Conservation (phyloP, 352 stramenopile genomes). For the Phytophthora vignae region DNA sequence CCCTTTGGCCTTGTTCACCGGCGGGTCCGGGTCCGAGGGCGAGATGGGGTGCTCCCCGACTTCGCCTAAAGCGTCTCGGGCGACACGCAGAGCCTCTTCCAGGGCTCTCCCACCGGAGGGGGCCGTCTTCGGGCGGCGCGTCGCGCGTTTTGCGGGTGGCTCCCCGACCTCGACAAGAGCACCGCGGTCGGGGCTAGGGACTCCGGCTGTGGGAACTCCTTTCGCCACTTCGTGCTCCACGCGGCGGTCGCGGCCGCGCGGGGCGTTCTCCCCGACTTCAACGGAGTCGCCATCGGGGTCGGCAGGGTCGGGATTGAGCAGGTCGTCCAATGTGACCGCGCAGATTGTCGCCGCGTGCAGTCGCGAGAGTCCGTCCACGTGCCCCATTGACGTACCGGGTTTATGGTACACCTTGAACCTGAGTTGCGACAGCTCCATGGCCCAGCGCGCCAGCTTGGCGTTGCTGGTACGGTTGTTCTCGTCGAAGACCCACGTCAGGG, state of each 20-base stretch:
- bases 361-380: not conserved
- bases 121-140: not conserved
- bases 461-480: constrained; percentile 1
- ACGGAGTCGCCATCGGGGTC: not conserved
- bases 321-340: not conserved
- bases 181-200: too few species aligned
- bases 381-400: not conserved
- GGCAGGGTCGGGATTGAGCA: not conserved
- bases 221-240: too few species aligned
- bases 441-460: constrained; percentile 1
- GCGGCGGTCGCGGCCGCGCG: too few species aligned
- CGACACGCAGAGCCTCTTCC: not conserved
- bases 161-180: not conserved
- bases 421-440: not conserved
- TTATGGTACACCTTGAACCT: too few species aligned
- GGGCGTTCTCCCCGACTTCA: not conserved
- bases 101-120: not conserved
- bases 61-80: too few species aligned
- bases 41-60: too few species aligned
- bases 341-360: not conserved
- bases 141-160: too few species aligned
- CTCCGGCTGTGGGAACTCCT: too few species aligned
- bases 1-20: too few species aligned
- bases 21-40: too few species aligned
- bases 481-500: not conserved